Conservation (phyloP, 192 early-diverging fungal species). For the Coemansia sp. region DNA sequence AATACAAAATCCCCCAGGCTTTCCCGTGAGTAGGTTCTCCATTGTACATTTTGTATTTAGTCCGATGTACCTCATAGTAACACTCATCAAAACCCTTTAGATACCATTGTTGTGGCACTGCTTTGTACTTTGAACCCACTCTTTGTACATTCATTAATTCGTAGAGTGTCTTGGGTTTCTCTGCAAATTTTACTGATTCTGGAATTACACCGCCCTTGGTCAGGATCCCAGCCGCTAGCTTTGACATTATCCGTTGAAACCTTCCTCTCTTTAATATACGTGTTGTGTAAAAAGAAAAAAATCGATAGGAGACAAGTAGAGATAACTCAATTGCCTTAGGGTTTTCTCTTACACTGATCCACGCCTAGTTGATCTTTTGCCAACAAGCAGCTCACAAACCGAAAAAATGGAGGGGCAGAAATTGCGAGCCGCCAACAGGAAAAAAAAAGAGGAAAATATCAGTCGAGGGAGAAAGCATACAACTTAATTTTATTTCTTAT, state of each 20-base stretch:
- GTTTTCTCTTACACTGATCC: not conserved
- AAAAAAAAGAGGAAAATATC: too few species aligned
- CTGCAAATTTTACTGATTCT: conserved; percentile 18
- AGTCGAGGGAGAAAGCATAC: too few species aligned
- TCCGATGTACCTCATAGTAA: conserved; percentile 33
- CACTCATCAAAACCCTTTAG: conserved; percentile 40
- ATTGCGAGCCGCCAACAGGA: too few species aligned
- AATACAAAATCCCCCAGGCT: conserved; percentile 39
- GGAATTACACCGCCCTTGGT: conserved; percentile 14
- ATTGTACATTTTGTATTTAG: conserved; percentile 38
- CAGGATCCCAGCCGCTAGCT: conserved; percentile 29
- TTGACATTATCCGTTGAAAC: conserved; percentile 19
- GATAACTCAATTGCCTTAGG: not conserved
- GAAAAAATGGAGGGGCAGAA: too few species aligned
- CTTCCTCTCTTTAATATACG: not conserved
- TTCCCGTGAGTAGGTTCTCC: conserved; percentile 43
- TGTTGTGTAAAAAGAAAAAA: not conserved
- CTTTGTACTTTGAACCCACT: conserved; percentile 25
- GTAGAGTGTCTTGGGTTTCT: conserved; percentile 40
- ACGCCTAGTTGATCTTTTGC: too few species aligned
- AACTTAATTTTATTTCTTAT: too few species aligned
- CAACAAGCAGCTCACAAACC: too few species aligned
- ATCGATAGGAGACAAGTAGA: not conserved
- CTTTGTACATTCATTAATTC: conserved; percentile 46
- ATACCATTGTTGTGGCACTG: conserved; percentile 38